A percentile compares a stretch with the other conserved stretches of the same genome.
These are phyloP conservation scores for Mycena sanguinolenta DNA, from an alignment of 768 basidiomycete genomes.

Conservation along the genomic window DNA sequence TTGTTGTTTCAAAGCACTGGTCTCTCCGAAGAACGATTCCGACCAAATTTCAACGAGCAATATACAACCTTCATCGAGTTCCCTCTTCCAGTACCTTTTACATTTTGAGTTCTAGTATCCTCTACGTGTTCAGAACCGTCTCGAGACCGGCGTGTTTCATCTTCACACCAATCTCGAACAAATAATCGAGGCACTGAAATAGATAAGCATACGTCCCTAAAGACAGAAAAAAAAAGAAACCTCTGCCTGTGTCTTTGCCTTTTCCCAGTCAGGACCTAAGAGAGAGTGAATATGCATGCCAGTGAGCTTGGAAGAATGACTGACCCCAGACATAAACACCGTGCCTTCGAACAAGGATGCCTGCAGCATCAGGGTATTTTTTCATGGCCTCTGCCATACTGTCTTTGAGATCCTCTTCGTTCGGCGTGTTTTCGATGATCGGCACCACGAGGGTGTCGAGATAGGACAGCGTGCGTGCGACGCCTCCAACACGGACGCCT, in stretches of 20 bases:
- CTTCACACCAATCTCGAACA: slow-evolving; percentile 90
- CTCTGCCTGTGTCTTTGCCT: slow-evolving; percentile 91
- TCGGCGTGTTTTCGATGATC: slow-evolving; percentile 92
- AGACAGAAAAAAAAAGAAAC: slow-evolving; percentile 46
- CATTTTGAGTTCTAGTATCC: neutral
- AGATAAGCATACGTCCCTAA: slow-evolving; percentile 31
- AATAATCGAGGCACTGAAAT: slow-evolving; percentile 85
- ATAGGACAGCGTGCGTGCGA: slow-evolving; percentile 82
- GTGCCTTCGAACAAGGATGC: slow-evolving; percentile 81
- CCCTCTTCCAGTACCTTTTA: too few relatives aligned
- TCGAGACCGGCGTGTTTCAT: slow-evolving; percentile 75
- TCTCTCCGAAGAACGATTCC: too few relatives aligned
- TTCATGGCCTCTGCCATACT: slow-evolving; percentile 91
- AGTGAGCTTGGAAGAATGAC: slow-evolving; percentile 15
- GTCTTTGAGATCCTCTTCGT: slow-evolving; percentile 90
- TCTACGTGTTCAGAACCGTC: slow-evolving; percentile 10
- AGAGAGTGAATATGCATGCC: neutral
- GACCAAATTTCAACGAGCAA: too few relatives aligned
- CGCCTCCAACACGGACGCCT: slow-evolving; percentile 83
- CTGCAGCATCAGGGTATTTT: slow-evolving; percentile 83
- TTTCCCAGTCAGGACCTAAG: slow-evolving; percentile 81
- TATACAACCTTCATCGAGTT: too few relatives aligned
- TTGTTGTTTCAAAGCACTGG: too few relatives aligned
- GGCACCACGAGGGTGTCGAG: slow-evolving; percentile 88
- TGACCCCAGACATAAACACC: slow-evolving; percentile 92